These are phyloP conservation scores for Bryoglossum gracile DNA, from an alignment of 495 filamentous ascomycete species.

Conservation along the genomic window DNA sequence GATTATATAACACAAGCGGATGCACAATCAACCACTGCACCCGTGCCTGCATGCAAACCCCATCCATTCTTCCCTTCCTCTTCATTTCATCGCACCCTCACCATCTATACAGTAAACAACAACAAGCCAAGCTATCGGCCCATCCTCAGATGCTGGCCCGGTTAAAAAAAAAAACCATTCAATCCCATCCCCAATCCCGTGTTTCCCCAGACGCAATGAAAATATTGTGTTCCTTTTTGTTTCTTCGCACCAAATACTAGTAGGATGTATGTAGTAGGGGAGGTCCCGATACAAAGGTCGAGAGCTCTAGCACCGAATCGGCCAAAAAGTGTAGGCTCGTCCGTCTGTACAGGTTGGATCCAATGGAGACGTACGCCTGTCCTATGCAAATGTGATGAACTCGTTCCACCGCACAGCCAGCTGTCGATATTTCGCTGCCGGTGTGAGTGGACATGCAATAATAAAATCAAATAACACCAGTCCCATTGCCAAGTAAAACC, in stretches of 20 bases:
- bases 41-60: neutral
- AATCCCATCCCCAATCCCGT: neutral
- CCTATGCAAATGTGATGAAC: slow-evolving; percentile 12
- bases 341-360: neutral
- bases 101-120: neutral
- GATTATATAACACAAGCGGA: slow-evolving; percentile 7
- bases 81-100: no score
- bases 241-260: neutral
- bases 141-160: neutral
- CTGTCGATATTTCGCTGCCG: slow-evolving; percentile 2
- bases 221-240: neutral
- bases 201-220: neutral
- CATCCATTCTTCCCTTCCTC: no score
- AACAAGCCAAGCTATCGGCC: neutral
- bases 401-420: slow-evolving; percentile 21
- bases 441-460: slow-evolving; percentile 16
- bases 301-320: neutral
- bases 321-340: neutral
- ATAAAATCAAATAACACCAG: slow-evolving; percentile 25
- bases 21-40: slow-evolving; percentile 1
- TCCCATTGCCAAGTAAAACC: slow-evolving; percentile 13
- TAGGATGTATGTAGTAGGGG: neutral
- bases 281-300: neutral
- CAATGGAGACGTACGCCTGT: slow-evolving; percentile 2
- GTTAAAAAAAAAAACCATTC: no score